Conservation (phyloP, 2,329 filamentous ascomycete species). For the Epichloe typhina region DNA sequence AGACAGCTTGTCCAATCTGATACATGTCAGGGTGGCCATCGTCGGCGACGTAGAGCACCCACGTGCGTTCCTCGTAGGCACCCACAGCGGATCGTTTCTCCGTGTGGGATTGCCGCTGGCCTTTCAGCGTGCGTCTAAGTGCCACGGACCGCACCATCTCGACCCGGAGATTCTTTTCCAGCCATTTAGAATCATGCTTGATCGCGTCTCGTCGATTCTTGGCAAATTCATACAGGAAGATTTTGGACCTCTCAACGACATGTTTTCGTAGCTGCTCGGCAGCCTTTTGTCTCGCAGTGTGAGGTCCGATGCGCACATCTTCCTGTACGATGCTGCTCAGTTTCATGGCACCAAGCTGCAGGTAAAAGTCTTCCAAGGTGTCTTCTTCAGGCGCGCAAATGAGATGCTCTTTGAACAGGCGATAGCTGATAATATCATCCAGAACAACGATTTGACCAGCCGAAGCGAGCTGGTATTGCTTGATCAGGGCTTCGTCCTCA, state of each 20-base stretch:
- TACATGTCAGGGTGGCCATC: slow-evolving; percentile 65
- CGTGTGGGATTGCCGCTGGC: slow-evolving; percentile 53
- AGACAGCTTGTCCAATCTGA: slow-evolving; percentile 80
- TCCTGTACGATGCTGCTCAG: slow-evolving; percentile 70
- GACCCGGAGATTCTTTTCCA: slow-evolving; percentile 73
- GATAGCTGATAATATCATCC: slow-evolving; percentile 82
- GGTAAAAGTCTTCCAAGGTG: slow-evolving; percentile 69
- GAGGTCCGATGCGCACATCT: slow-evolving; percentile 57
- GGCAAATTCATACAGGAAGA: slow-evolving; percentile 70
- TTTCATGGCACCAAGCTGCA: slow-evolving; percentile 61
- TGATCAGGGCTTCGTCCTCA: slow-evolving; percentile 52
- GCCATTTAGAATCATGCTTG: slow-evolving; percentile 77
- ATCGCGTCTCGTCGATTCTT: slow-evolving; percentile 65
- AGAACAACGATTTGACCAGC: slow-evolving; percentile 63
- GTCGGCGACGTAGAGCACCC: slow-evolving; percentile 64
- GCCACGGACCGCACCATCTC: slow-evolving; percentile 66
- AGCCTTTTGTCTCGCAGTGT: slow-evolving; percentile 52
- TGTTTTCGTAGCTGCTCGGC: slow-evolving; percentile 62
- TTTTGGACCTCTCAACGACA: slow-evolving; percentile 73
- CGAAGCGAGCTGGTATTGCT: slow-evolving; percentile 64
- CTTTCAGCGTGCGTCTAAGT: slow-evolving; percentile 62
- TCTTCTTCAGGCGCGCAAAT: slow-evolving; percentile 88
- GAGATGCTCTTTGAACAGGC: slow-evolving; percentile 72
- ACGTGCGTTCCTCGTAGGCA: slow-evolving; percentile 37
- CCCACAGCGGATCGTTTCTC: slow-evolving; percentile 67